Evolutionary conservation across 768 basidiomycete species (phyloP), one percentile per base, ranked within the genome.

Genomic region (Grammothele lineata): DNA sequence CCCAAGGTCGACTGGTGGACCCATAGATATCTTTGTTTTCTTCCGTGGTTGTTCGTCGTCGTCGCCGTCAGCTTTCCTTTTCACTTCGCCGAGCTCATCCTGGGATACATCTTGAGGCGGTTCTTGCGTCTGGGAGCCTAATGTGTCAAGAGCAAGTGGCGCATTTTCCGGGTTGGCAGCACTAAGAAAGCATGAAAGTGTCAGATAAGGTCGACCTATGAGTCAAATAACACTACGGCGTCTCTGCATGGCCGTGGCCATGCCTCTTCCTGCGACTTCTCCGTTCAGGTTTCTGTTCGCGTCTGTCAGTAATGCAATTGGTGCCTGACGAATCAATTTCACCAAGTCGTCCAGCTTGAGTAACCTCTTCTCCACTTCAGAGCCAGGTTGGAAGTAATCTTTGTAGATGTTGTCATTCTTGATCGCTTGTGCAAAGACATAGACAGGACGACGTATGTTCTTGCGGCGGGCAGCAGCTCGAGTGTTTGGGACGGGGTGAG

Each of bases 21-120:
- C 78, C 33, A 90, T 66, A 14, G 87, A 91, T 40, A 89, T 76
- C 67, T 89, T 91, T 50, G 81, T 56, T 58, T 77, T 86, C 70
- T 87, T 89, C 54, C 34, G 17, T 39, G 50, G 34, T 45, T 55
- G 40, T 35, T 44, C 58, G 47, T 35, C 25, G 47, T 25, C 37
- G 7, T 14, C 26, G 26, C 18, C 41, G 27, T 45, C 40, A 15
- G 60, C 61, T 45, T 66, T 70, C 45, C 68, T 60, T 51, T 77
- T 73, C 49, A 54, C 48, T 54, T 62, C 32, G 19, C 45, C 30
- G 33, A 34, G 14, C 22, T 43, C 30, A 22, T 53, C 51, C 11
- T 55, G 39, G 44, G 55, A 41, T 32, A 57, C 37, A 36, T 12
- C 41, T 73, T 71, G 19, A 64, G 69, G n/a, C 34, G 69, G 66